These are phyloP conservation scores for Picocystis salinarum DNA, from an alignment of 139 green algal genomes.

Conservation along the genomic window DNA sequence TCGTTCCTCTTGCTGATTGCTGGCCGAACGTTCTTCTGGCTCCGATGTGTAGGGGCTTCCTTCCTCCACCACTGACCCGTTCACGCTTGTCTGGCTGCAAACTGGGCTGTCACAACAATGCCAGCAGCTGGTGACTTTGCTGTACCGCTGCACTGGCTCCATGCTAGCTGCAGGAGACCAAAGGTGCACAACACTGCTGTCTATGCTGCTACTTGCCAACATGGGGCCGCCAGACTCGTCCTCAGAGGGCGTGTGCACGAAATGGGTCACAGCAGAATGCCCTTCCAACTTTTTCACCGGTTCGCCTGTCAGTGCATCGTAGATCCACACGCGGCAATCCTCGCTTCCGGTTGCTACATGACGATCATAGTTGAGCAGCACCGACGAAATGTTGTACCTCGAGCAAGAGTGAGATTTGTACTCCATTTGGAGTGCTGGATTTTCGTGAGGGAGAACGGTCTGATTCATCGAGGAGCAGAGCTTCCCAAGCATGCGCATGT, in stretches of 20 bases:
- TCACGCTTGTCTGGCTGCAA: too few species aligned
- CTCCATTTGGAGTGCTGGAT: too few species aligned
- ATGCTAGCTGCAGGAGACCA: too few species aligned
- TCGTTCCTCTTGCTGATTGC: too few species aligned
- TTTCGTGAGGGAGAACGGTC: not conserved
- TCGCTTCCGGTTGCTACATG: not conserved
- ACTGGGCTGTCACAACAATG: too few species aligned
- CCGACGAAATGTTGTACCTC: constrained; percentile 3
- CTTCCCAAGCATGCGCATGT: constrained; percentile 1
- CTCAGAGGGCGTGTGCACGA: not conserved
- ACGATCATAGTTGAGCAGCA: not conserved
- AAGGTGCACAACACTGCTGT: constrained; percentile 1
- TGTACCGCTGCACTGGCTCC: too few species aligned
- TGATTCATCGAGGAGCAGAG: not conserved
- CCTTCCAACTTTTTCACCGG: not conserved
- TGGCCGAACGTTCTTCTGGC: too few species aligned
- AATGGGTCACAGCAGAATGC: not conserved
- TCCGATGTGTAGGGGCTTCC: too few species aligned
- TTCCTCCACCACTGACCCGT: too few species aligned
- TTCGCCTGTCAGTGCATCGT: constrained; percentile 1
- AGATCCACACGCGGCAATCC: not conserved
- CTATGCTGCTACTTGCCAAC: constrained; percentile 2
- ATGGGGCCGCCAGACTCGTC: not conserved
- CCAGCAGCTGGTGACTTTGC: too few species aligned
- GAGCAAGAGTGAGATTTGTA: not conserved